Percentiles rank a stretch among this genome's conserved stretches.
phyloP scores from a whole-genome alignment of 1,284 basidiomycete genomes.

The Athelia sp. region DNA sequence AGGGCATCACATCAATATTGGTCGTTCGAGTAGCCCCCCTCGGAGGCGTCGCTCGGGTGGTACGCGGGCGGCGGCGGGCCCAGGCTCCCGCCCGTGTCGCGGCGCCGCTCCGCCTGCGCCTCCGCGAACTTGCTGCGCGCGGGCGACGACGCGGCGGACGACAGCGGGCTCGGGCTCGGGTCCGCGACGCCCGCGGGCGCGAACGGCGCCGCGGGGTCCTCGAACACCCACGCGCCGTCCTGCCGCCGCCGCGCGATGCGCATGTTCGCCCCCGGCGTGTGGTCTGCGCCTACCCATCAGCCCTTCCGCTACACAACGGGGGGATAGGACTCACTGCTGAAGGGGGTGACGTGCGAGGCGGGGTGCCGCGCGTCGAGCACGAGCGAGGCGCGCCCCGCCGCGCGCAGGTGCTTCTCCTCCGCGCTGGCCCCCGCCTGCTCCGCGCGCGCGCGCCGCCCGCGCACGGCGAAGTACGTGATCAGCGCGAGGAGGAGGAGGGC shows the following conservation, averaged over 20 bases:
- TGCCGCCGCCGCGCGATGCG: not conserved
- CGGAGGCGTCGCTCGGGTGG: not conserved
- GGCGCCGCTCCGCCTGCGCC: not conserved
- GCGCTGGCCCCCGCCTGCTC: not conserved
- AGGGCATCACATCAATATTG: too few relatives aligned
- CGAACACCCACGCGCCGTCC: slow-evolving; percentile 1
- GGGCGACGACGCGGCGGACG: not conserved
- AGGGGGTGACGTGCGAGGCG: not conserved
- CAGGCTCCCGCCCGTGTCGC: not conserved
- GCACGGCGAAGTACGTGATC: not conserved
- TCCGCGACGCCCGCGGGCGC: not conserved
- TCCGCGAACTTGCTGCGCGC: not conserved
- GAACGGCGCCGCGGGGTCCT: not conserved
- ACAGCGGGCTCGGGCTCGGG: not conserved
- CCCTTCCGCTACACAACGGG: not conserved
- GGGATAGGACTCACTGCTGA: not conserved
- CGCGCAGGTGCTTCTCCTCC: not conserved
- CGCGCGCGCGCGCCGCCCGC: not conserved
- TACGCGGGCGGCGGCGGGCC: not conserved
- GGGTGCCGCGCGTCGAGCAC: not conserved
- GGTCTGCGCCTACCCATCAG: not conserved
- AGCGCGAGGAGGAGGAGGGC: not conserved
- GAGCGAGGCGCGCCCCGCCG: not conserved
- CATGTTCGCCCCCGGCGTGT: not conserved
- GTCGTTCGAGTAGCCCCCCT: not conserved